Base-by-base conservation (phyloP, 148 eudicot species). In the Rhododendron henanense region DNA sequence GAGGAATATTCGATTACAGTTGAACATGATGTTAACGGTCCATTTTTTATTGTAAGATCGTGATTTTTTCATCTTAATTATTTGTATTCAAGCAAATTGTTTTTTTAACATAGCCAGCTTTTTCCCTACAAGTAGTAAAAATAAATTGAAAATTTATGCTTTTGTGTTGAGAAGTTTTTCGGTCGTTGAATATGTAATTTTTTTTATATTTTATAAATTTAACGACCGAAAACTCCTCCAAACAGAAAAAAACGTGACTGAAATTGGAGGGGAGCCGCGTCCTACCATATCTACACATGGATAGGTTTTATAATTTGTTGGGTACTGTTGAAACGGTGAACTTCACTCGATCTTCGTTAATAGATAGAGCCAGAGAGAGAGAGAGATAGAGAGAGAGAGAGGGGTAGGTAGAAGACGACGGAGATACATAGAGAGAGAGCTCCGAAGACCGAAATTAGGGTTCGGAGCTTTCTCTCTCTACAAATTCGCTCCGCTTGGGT, bases 111-210 rank as follows among this genome's bases (percentile, higher is more conserved):
- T 7, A 9, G 50, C 0, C 50, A 47, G 1, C 50, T 9, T 47
- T 47, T 47, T 9, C 11, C 50, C 11, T 0, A 45, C 47, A 45
- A 6, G 47, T 9, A 41, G 45, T 47, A 47, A 47, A 47, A 47
- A 47, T 41, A 41, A 41, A 41, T 41, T 41, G 8, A 41, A 41
- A 41, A 0, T 0, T 6, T 41, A 0, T 41, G 6, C 0, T 1
- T 0, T 5, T 0, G 1, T 41, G 8, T 0, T 0, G 8, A 41
- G 8, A 41, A 0, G 0, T 5, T 41, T 41, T 5, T 6, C 6
- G 45, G 0, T 0, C 6, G 6, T 6, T 6, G 1, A 5, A 41
- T 6, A 0, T 6, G 0, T 41, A 41, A 6, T 41, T 6, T 39
- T 39, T 37, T 4, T 39, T 39, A 4, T 39, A 39, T 39, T 39